These are phyloP conservation scores for Mycosphaerelloides madeirae DNA, from an alignment of 2,329 filamentous ascomycete genomes.

Conservation along the genomic window DNA sequence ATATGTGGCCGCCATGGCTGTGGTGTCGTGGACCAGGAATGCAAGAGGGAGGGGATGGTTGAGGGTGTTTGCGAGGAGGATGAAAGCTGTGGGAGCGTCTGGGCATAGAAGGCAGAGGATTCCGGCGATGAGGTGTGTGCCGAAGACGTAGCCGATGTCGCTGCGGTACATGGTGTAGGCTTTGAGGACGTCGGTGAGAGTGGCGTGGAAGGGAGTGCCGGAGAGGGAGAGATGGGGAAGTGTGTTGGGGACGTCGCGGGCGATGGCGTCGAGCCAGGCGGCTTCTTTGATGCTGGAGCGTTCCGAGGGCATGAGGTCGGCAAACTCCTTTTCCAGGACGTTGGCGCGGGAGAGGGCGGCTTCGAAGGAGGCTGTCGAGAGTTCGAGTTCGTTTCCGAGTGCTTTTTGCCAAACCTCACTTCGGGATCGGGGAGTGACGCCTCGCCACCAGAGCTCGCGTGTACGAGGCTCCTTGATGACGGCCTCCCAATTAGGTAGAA, in stretches of 20 bases:
- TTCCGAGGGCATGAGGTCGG: conserved; percentile 41
- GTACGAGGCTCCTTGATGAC: conserved; percentile 66
- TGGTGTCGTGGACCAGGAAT: conserved; percentile 66
- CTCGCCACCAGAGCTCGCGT: conserved; percentile 77
- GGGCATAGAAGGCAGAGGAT: conserved; percentile 67
- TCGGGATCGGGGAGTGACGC: conserved; percentile 65
- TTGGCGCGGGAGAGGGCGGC: conserved; percentile 65
- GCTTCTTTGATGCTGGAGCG: conserved; percentile 49
- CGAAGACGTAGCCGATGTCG: conserved; percentile 72
- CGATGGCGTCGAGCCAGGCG: conserved; percentile 60
- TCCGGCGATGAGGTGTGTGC: conserved; percentile 70
- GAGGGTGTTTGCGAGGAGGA: conserved; percentile 69
- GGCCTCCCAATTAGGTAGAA: conserved; percentile 69
- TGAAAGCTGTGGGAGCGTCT: conserved; percentile 58
- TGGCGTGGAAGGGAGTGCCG: conserved; percentile 62
- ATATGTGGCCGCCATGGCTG: conserved; percentile 65
- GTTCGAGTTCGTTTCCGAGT: conserved; percentile 67
- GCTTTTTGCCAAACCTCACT: conserved; percentile 66
- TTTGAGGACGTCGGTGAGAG: conserved; percentile 66
- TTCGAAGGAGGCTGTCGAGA: conserved; percentile 63
- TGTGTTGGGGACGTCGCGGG: conserved; percentile 60
- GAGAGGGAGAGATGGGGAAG: conserved; percentile 65
- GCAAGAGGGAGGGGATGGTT: conserved; percentile 71
- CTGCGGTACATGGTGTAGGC: conserved; percentile 79
- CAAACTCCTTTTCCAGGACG: conserved; percentile 56